A percentile compares a stretch with the other conserved stretches of the same genome.
These are phyloP conservation scores for Panaeolus cyanescens DNA, from an alignment of 768 basidiomycete species.

Conservation along the genomic window DNA sequence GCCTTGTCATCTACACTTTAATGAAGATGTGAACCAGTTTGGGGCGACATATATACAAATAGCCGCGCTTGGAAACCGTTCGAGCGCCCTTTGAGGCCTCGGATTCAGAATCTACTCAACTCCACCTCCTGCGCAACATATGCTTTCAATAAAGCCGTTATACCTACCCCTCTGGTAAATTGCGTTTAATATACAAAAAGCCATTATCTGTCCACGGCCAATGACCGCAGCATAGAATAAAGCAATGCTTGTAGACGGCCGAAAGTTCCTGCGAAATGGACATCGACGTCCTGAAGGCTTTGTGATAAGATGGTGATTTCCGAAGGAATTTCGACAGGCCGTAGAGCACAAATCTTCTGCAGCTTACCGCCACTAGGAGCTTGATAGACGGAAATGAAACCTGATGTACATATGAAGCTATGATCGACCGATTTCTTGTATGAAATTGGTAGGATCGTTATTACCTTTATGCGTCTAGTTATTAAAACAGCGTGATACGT, in stretches of 20 bases:
- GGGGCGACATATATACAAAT: not conserved
- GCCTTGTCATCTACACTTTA: not conserved
- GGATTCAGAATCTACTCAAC: no score
- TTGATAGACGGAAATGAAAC: constrained; percentile 1
- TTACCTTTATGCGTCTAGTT: not conserved
- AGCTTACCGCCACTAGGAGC: not conserved
- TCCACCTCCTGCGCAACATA: no score
- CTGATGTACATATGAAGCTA: not conserved
- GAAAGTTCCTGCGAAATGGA: not conserved
- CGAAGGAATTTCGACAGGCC: not conserved
- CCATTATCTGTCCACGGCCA: no score
- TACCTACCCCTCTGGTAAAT: no score
- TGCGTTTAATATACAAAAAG: no score
- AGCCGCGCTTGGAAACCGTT: not conserved
- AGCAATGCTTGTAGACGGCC: not conserved
- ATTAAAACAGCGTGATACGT: not conserved
- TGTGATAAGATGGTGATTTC: not conserved
- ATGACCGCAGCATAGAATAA: no score
- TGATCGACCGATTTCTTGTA: not conserved
- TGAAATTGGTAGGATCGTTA: not conserved
- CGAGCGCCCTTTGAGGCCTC: not conserved
- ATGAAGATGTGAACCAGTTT: not conserved
- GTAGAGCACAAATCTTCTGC: not conserved
- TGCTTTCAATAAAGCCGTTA: no score
- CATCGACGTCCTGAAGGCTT: not conserved